Conservation (phyloP, 2,329 filamentous ascomycete species). For the Balansia obtecta region DNA sequence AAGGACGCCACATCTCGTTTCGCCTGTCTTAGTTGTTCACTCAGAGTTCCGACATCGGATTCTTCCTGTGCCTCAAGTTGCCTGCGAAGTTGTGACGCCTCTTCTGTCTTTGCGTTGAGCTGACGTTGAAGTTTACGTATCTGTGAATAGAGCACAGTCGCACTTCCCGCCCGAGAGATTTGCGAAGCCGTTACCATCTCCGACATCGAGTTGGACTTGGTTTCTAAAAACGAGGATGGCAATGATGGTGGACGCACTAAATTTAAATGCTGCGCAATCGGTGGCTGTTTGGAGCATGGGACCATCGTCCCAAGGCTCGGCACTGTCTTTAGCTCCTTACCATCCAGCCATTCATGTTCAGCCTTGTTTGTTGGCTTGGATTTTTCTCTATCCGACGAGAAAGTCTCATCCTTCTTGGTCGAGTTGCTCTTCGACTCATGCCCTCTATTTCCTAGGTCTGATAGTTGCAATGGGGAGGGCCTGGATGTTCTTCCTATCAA, state of each 20-base stretch:
- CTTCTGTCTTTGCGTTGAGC: constrained; percentile 32
- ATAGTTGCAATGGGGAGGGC: too few relatives aligned
- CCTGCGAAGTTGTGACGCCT: constrained; percentile 30
- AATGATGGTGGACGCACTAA: constrained; percentile 22
- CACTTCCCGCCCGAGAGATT: constrained; percentile 13
- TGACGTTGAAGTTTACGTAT: constrained; percentile 36
- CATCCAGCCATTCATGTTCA: not conserved
- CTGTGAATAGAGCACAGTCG: constrained; percentile 31
- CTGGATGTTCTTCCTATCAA: not conserved
- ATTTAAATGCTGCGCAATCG: constrained; percentile 25
- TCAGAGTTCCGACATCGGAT: constrained; percentile 31
- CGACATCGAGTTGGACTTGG: not conserved
- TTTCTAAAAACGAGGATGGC: constrained; percentile 9
- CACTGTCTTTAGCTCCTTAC: constrained; percentile 9
- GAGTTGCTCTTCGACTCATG: not conserved
- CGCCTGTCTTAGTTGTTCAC: constrained; percentile 32
- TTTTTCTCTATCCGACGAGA: not conserved
- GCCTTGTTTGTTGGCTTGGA: not conserved
- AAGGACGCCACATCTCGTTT: constrained; percentile 28
- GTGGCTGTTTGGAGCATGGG: constrained; percentile 23
- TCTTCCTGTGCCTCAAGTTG: constrained; percentile 32
- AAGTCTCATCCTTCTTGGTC: not conserved
- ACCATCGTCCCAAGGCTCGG: constrained; percentile 26
- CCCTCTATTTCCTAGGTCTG: too few relatives aligned
- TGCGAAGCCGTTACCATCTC: not conserved